phyloP scores from a whole-genome alignment of 1,139 yeast genomes.

The Pneumocystis jirovecii region DNA sequence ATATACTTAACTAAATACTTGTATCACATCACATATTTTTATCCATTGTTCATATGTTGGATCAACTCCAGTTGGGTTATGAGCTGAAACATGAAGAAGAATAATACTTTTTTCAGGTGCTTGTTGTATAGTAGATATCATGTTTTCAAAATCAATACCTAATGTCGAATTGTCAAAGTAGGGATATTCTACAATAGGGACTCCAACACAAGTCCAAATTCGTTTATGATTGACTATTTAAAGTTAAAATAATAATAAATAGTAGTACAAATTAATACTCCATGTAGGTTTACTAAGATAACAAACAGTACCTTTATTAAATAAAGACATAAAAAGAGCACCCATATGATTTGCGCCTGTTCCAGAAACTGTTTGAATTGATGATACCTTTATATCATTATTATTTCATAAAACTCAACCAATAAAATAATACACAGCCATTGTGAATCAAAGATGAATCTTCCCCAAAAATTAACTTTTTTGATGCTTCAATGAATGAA shows the following conservation, averaged over 20 bases:
- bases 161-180: conserved; percentile 60
- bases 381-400: conserved; percentile 30
- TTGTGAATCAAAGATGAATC: conserved; percentile 12
- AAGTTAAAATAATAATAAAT: neutral
- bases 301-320: conserved; percentile 31
- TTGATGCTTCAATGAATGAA: conserved; percentile 54
- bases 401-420: neutral
- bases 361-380: conserved; percentile 82
- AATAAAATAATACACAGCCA: conserved; percentile 12
- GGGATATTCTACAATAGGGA: conserved; percentile 48
- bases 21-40: conserved; percentile 45
- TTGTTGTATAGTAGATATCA: conserved; percentile 22
- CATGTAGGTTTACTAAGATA: conserved; percentile 86
- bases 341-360: conserved; percentile 92
- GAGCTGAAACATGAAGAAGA: conserved; percentile 85
- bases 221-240: conserved; percentile 48
- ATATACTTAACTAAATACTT: conserved; percentile 13
- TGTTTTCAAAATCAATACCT: conserved; percentile 41
- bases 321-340: conserved; percentile 45
- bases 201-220: conserved; percentile 56
- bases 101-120: conserved; percentile 42
- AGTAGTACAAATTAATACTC: conserved; percentile 32
- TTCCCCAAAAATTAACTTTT: conserved; percentile 60
- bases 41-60: conserved; percentile 71
- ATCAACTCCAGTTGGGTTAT: conserved; percentile 92